phyloP scores from a whole-genome alignment of 1,139 yeast species.

The Geotrichum europaeum region DNA sequence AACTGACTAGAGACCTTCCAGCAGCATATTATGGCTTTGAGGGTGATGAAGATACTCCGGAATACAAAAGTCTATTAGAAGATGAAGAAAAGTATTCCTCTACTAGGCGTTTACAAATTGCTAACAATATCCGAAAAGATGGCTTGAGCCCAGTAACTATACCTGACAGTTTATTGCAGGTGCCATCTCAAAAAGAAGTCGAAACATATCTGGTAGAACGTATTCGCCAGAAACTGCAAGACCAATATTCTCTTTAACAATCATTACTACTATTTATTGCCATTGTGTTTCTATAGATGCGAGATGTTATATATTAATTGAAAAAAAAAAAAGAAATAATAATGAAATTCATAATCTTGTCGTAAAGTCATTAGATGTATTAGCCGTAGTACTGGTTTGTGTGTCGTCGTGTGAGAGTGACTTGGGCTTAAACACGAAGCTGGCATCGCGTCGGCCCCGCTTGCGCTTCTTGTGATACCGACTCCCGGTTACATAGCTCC shows the following conservation, averaged over 20 bases:
- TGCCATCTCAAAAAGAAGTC: slow-evolving; percentile 42
- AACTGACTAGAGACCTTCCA: slow-evolving; percentile 28
- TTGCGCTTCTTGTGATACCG: slow-evolving; percentile 6
- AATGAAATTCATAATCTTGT: not conserved
- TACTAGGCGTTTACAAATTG: slow-evolving; percentile 9
- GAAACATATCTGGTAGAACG: slow-evolving; percentile 44
- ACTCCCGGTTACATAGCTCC: slow-evolving; percentile 12
- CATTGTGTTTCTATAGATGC: not conserved
- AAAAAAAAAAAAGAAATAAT: not conserved
- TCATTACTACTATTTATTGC: not conserved
- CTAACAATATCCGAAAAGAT: slow-evolving; percentile 16
- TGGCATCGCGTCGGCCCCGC: not conserved
- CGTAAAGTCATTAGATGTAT: not conserved
- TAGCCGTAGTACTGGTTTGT: not conserved
- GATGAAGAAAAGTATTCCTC: slow-evolving; percentile 31
- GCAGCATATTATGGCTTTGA: slow-evolving; percentile 46
- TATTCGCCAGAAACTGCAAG: slow-evolving; percentile 42
- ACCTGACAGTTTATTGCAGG: slow-evolving; percentile 23
- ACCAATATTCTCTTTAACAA: slow-evolving; percentile 22
- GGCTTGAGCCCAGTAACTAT: slow-evolving; percentile 20
- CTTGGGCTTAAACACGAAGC: not conserved
- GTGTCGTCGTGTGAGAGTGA: not conserved
- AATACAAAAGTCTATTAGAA: slow-evolving; percentile 14
- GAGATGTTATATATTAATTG: not conserved
- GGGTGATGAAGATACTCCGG: slow-evolving; percentile 31